Percentiles rank a stretch among this genome's conserved stretches.
Conservation (phyloP, 768 basidiomycete genomes). For the Pulveroboletus ravenelii region DNA sequence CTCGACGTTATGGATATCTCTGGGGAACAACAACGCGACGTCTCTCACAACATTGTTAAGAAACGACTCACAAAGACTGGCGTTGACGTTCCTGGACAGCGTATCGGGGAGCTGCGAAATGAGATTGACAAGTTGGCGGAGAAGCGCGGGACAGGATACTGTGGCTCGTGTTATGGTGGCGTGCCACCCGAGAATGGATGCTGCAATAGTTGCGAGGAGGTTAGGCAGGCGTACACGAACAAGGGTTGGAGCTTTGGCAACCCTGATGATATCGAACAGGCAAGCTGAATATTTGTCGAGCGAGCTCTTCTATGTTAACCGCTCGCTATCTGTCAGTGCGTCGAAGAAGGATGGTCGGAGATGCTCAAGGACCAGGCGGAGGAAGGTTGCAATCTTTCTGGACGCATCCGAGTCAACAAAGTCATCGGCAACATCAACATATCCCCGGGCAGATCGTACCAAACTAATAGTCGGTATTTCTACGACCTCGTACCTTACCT, state of each 20-base stretch:
- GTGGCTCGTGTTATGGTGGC: conserved; percentile 96
- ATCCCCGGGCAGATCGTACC: conserved; percentile 95
- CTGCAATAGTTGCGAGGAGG: conserved; percentile 95
- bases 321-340: conserved; percentile 54
- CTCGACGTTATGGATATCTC: conserved; percentile 98
- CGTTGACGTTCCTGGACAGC: conserved; percentile 48
- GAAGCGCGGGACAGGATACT: conserved; percentile 60
- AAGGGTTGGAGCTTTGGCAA: conserved; percentile 94
- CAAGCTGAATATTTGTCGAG: conserved; percentile 30
- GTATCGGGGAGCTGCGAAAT: conserved; percentile 66
- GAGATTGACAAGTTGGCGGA: conserved; percentile 80
- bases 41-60: conserved; percentile 87
- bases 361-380: conserved; percentile 87
- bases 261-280: conserved; percentile 92
- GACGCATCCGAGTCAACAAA: conserved; percentile 92
- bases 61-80: conserved; percentile 66
- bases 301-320: neutral
- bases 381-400: conserved; percentile 93
- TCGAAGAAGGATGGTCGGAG: conserved; percentile 91
- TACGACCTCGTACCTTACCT: conserved; percentile 95
- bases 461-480: conserved; percentile 69
- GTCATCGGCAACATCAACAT: conserved; percentile 95
- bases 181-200: conserved; percentile 71
- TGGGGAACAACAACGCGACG: conserved; percentile 88
- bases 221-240: conserved; percentile 82